A percentile compares a stretch with the other conserved stretches of the same genome.
These are phyloP conservation scores for Echeveria elegans DNA, from an alignment of 164 flowering plant species.

Conservation along the genomic window DNA sequence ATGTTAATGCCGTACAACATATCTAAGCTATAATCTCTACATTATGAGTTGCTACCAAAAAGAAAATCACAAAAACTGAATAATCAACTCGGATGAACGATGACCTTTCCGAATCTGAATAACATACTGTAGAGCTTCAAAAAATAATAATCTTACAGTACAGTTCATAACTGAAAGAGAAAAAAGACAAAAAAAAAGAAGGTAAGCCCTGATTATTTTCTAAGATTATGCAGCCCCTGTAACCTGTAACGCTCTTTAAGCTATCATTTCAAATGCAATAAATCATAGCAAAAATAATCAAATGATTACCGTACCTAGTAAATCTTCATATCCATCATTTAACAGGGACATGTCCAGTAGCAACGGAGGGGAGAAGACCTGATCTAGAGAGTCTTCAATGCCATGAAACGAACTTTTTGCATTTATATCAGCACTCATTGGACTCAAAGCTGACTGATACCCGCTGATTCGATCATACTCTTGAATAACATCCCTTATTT, in stretches of 20 bases:
- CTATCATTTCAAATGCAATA: not conserved
- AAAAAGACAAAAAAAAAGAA: not conserved
- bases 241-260: not conserved
- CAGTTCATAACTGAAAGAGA: not conserved
- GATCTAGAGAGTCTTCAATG: slow-evolving; percentile 52
- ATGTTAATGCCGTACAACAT: not conserved
- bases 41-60: no score
- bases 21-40: not conserved
- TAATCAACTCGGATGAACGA: not conserved
- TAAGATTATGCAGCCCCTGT: not conserved
- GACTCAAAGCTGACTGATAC: slow-evolving; percentile 40
- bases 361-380: slow-evolving; percentile 88
- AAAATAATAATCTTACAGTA: no score
- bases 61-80: no score
- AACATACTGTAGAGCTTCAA: not conserved
- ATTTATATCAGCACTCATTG: slow-evolving; percentile 37
- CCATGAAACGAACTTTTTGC: slow-evolving; percentile 39
- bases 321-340: slow-evolving; percentile 76
- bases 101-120: not conserved
- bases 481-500: slow-evolving; percentile 26
- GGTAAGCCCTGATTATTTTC: not conserved
- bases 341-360: slow-evolving; percentile 70
- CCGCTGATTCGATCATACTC: slow-evolving; percentile 46
- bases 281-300: not conserved
- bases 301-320: slow-evolving; percentile 60